Evolutionary conservation across 208 protist species (phyloP), one percentile per base, ranked within the genome.

Genomic region (Trypanosoma lewisi): DNA sequence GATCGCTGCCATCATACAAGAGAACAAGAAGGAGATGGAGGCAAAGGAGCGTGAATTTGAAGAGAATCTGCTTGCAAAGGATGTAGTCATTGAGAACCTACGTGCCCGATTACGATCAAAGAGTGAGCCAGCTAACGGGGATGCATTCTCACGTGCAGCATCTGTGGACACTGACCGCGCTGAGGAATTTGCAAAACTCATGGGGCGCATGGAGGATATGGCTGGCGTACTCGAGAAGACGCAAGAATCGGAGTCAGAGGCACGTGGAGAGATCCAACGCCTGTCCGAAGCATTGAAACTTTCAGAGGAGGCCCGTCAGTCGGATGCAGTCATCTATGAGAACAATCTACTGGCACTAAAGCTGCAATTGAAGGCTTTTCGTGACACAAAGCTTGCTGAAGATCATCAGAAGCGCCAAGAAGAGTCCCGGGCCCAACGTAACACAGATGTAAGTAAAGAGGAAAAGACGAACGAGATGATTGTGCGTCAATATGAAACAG

Each of bases 21-120:
- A 90, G 51, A 89, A 93, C 64, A 89, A 90, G 58, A 89, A 86
- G 54, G 83, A 93, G 70, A 89, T 83, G 74, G 83, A 93, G 63
- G 83, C 83, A 19, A 89, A 87, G 75, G 87, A 93, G 69, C 83
- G 87, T 21, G 87, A 89, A 78, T 82, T 83, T 67, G 82, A 87
- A 12, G 87, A 93, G 69, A 69, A 88, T 51, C 68, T 90, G 11
- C 81, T 84, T 53, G 67, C 75, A 49, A 93, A 93, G 63, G 82
- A 89, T 57, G 87, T 89, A 51, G 66, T 90, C 31, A 90, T 93
- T 69, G 80, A 89, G 53, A 89, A 85, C 60, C 67, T 92, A 54
- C 85, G 85, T 53, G 66, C 69, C 1, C 78, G 87, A 66, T 67
- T 93, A 52, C 82, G 83, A 58, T 63, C 63, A 28, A 80, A 75